These are phyloP conservation scores for Aureobasidium uvarum DNA, from an alignment of 2,329 filamentous ascomycete species.

Conservation along the genomic window DNA sequence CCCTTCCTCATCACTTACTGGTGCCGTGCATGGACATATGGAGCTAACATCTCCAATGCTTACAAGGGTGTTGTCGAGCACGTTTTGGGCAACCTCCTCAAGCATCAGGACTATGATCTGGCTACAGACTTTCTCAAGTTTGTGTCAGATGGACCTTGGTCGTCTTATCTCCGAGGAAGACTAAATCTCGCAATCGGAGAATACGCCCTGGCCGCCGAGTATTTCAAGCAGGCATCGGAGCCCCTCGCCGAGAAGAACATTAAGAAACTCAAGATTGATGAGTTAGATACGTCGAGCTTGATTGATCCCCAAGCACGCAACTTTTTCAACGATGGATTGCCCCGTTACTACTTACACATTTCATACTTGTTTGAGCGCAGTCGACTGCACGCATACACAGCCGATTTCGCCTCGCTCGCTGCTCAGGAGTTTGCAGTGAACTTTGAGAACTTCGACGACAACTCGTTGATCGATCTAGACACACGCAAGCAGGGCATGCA, in stretches of 20 bases:
- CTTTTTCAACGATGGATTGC: conserved; percentile 67
- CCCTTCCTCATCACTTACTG: conserved; percentile 45
- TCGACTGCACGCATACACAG: conserved; percentile 73
- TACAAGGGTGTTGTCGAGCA: conserved; percentile 43
- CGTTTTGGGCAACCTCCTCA: conserved; percentile 47
- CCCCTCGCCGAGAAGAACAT: conserved; percentile 30
- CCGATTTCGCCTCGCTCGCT: conserved; percentile 72
- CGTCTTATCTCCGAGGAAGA: conserved; percentile 78
- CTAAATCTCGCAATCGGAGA: conserved; percentile 72
- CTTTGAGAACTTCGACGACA: conserved; percentile 29
- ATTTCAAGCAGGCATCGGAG: conserved; percentile 71
- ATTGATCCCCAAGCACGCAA: conserved; percentile 72
- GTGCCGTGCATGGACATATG: conserved; percentile 48
- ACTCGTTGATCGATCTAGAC: conserved; percentile 33
- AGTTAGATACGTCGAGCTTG: conserved; percentile 56
- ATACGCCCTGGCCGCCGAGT: conserved; percentile 66
- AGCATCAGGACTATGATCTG: conserved; percentile 47
- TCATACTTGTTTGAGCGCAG: conserved; percentile 76
- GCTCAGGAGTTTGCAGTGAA: conserved; percentile 32
- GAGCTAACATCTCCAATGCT: conserved; percentile 40
- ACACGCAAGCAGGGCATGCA: conserved; percentile 33
- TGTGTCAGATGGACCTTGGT: conserved; percentile 58
- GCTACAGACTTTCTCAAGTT: conserved; percentile 66
- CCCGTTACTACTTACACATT: conserved; percentile 85
- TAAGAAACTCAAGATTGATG: conserved; percentile 36